Base-by-base conservation (phyloP, 306 rosid species). In the Prunus persica region DNA sequence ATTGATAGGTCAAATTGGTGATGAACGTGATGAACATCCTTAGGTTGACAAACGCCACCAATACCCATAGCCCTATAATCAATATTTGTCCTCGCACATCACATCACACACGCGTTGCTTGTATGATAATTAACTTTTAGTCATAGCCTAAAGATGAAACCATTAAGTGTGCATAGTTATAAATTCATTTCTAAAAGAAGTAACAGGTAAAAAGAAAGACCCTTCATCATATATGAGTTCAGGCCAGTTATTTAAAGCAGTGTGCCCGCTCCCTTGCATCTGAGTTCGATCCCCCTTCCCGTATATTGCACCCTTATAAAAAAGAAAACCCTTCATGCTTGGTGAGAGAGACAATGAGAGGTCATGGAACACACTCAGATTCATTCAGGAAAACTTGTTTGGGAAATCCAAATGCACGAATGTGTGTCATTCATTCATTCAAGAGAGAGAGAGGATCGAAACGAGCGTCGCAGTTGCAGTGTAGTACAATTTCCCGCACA, bases 11-110 rank as follows among this genome's bases (percentile, higher is more conserved):
- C 87, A 73, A 25, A 63, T 38, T 67, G 72, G 76, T 71, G 78
- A 88, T 88, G 82, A 79, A 85, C 82, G 76, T 71, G 78, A 88
- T 88, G 82, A 79, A 85, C 82, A 79, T 78, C 88, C 86, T 7
- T 74, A 77, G 50, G 90, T 89, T 91, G 96, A 89, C 90, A 65
- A 85, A 20, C 75, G 41, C 91, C 91, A 84, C 49, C 76, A 82
- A 66, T 38, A 38, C 43, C 0, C 43, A 38, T 73, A 67, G 41
- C 65, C 75, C 41, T 65, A 38, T 15, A 14, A 15, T 25, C 38
- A 63, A 62, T 55, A 55, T 60, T 11, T 25, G 58, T 18, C 58
- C 58, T 25, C 24, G 1, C 67, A 6, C 25, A 62, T 55, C 61
- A 43, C 14, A 25, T 47, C 15, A 32, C n/a, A 63, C 69, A 28